Percentiles rank a stretch among this genome's conserved stretches.
Conservation (phyloP, 2,329 filamentous ascomycete species). For the Nothomitra cinnamomea region DNA sequence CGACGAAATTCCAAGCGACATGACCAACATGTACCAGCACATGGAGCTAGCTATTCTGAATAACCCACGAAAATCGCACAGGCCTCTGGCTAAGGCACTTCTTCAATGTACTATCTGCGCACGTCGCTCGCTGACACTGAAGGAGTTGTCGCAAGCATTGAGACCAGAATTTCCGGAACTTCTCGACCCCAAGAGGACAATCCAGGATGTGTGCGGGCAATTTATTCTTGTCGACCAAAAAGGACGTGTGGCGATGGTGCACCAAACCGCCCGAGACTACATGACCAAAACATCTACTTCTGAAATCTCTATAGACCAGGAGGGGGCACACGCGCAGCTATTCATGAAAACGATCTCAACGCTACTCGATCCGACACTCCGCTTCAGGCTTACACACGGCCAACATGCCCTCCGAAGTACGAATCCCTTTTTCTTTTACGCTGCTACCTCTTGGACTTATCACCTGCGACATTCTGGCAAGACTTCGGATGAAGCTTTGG, state of each 20-base stretch:
- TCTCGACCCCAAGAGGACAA: slow-evolving; percentile 15
- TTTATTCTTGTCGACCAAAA: slow-evolving; percentile 19
- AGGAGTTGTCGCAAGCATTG: slow-evolving; percentile 14
- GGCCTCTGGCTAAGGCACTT: slow-evolving; percentile 11
- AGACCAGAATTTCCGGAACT: slow-evolving; percentile 9
- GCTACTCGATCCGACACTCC: neutral
- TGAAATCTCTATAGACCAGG: too few species aligned
- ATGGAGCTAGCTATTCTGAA: slow-evolving; percentile 16
- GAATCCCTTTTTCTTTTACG: neutral
- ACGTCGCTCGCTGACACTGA: slow-evolving; percentile 12
- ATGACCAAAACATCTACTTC: slow-evolving; percentile 9
- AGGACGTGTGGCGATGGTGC: slow-evolving; percentile 17
- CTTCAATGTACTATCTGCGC: slow-evolving; percentile 16
- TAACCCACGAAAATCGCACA: slow-evolving; percentile 6
- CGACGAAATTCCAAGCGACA: slow-evolving; percentile 16
- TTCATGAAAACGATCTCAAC: neutral
- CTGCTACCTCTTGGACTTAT: neutral
- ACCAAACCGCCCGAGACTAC: slow-evolving; percentile 23
- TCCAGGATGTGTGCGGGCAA: slow-evolving; percentile 17
- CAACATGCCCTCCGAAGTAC: neutral
- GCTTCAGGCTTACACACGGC: neutral
- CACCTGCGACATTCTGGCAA: neutral
- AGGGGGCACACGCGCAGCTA: neutral
- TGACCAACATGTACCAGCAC: slow-evolving; percentile 19
- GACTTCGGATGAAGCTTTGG: neutral